phyloP scores from a whole-genome alignment of 768 basidiomycete species.

The Auricularia heimuer region DNA sequence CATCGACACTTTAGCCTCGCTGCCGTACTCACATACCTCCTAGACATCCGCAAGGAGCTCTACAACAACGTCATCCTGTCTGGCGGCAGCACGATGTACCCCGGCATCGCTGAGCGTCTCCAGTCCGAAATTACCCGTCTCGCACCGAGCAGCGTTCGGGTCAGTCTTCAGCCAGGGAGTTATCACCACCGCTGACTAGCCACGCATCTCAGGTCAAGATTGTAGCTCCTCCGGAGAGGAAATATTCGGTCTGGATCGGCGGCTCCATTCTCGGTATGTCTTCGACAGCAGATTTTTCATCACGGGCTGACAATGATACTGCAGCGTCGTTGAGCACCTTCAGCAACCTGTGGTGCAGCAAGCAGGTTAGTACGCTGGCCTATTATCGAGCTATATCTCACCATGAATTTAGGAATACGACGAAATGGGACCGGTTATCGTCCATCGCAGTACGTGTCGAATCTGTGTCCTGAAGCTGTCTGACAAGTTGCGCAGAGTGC shows the following conservation, averaged over 20 bases:
- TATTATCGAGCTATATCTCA: no score
- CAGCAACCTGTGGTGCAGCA: slow-evolving; percentile 41
- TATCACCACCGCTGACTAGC: background rate
- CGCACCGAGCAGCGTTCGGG: slow-evolving; percentile 19
- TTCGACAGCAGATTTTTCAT: background rate
- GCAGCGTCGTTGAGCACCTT: slow-evolving; percentile 39
- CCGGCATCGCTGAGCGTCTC: background rate
- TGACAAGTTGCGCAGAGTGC: background rate
- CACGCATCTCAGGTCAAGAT: slow-evolving; percentile 27
- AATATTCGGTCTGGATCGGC: slow-evolving; percentile 41
- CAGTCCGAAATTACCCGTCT: background rate
- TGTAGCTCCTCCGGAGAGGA: slow-evolving; percentile 41
- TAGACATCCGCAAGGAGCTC: slow-evolving; percentile 4
- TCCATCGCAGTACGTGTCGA: slow-evolving; percentile 17
- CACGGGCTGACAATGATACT: slow-evolving; percentile 16
- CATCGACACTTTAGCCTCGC: no score
- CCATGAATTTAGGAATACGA: slow-evolving; percentile 23
- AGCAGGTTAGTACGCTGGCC: slow-evolving; percentile 16
- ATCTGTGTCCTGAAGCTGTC: no score
- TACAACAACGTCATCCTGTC: slow-evolving; percentile 4
- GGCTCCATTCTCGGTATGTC: slow-evolving; percentile 18
- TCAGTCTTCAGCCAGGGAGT: background rate
- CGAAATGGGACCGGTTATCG: slow-evolving; percentile 22
- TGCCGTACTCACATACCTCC: background rate
- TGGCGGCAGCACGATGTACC: slow-evolving; percentile 3